A percentile compares a stretch with the other conserved stretches of the same genome.
Evolutionary conservation across 805 yeast genomes (phyloP).

Genomic region (Candida montana): DNA sequence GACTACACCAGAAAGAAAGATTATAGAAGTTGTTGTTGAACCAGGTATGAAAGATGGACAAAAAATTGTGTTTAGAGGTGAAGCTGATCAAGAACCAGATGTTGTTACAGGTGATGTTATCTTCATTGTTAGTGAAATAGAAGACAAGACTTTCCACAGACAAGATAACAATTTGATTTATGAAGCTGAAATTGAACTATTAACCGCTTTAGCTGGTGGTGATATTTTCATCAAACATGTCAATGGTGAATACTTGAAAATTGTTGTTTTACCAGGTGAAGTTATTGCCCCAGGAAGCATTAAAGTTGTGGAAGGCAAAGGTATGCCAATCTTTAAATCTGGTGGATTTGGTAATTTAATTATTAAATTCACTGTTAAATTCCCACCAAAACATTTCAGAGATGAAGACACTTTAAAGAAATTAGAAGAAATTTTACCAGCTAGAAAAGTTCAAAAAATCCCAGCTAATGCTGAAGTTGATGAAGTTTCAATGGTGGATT

Average conservation of each 20-base stretch:
- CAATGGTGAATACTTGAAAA: slow-evolving; percentile 86
- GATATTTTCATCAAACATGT: slow-evolving; percentile 81
- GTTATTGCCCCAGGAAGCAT: slow-evolving; percentile 78
- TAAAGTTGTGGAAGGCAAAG: slow-evolving; percentile 85
- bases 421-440: slow-evolving; percentile 74
- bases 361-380: slow-evolving; percentile 79
- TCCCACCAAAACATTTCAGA: slow-evolving; percentile 76
- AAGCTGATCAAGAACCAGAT: slow-evolving; percentile 96
- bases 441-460: slow-evolving; percentile 48
- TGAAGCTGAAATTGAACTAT: slow-evolving; percentile 82
- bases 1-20: slow-evolving; percentile 81
- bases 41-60: slow-evolving; percentile 98
- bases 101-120: slow-evolving; percentile 95
- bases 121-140: slow-evolving; percentile 85
- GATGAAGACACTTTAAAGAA: slow-evolving; percentile 66
- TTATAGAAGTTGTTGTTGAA: slow-evolving; percentile 88
- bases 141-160: slow-evolving; percentile 78
- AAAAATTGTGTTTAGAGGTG: slow-evolving; percentile 84
- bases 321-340: slow-evolving; percentile 93
- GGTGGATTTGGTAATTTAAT: slow-evolving; percentile 88
- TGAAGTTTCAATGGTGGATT: slow-evolving; percentile 68
- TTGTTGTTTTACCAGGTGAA: slow-evolving; percentile 84
- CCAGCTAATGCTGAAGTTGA: slow-evolving; percentile 77
- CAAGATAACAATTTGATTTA: slow-evolving; percentile 81
- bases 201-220: slow-evolving; percentile 97